Evolutionary conservation across 306 rosid genomes (phyloP).

Genomic region (Quercus dentata): DNA sequence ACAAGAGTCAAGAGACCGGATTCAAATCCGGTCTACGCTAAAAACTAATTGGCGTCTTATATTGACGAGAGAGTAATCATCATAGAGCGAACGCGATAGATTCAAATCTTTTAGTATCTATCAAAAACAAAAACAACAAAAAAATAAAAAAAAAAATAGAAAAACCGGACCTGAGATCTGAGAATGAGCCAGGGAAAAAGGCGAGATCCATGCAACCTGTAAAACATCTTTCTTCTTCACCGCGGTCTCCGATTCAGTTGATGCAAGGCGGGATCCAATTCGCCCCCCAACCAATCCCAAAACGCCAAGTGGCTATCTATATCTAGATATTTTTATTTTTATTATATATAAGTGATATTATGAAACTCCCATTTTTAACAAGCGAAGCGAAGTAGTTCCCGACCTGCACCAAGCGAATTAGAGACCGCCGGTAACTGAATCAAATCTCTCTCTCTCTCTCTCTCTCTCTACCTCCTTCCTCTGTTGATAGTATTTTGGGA

Average conservation of each 20-base stretch:
- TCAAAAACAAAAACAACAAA: too few species aligned
- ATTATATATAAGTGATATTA: too few species aligned
- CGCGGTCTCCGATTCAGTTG: slow-evolving; percentile 96
- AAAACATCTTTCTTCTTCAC: slow-evolving; percentile 27
- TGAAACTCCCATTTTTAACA: too few species aligned
- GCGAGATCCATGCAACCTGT: slow-evolving; percentile 26
- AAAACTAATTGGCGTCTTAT: too few species aligned
- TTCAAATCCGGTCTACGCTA: too few species aligned
- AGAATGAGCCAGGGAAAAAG: not conserved
- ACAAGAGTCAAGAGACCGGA: too few species aligned
- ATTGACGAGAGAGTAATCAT: too few species aligned
- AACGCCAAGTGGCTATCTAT: slow-evolving; percentile 1
- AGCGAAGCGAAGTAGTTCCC: slow-evolving; percentile 66
- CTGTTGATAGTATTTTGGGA: too few species aligned
- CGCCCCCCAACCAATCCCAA: slow-evolving; percentile 8
- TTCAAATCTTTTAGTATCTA: too few species aligned
- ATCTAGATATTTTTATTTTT: too few species aligned
- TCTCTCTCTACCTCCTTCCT: not conserved
- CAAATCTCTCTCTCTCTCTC: not conserved
- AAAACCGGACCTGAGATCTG: slow-evolving; percentile 43
- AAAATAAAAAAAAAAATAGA: not conserved
- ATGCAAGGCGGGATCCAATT: slow-evolving; percentile 96
- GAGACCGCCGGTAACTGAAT: slow-evolving; percentile 72
- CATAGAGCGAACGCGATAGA: too few species aligned
- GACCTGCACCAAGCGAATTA: slow-evolving; percentile 99